Evolutionary conservation across 176 grass and related monocot genomes (phyloP).

Genomic region (Metroxylon sagu): DNA sequence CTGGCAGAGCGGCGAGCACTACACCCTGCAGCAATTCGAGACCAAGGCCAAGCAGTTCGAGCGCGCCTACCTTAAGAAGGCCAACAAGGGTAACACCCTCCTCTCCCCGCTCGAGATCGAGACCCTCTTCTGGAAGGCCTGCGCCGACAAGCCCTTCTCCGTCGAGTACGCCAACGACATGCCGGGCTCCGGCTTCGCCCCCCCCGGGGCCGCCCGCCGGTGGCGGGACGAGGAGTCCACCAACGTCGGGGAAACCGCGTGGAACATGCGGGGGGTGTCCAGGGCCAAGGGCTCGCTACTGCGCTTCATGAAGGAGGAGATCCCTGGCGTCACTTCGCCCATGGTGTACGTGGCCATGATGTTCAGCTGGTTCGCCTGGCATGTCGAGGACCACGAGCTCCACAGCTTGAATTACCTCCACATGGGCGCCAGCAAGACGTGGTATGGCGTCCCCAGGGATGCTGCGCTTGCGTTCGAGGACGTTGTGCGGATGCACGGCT

Average conservation of each 20-base stretch:
- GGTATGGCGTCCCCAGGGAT: slow-evolving; percentile 89
- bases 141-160: slow-evolving; percentile 46
- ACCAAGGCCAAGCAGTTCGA: slow-evolving; percentile 34
- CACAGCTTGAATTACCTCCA: slow-evolving; percentile 94
- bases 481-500: slow-evolving; percentile 69
- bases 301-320: slow-evolving; percentile 64
- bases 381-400: slow-evolving; percentile 90
- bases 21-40: slow-evolving; percentile 83
- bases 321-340: slow-evolving; percentile 72
- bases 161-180: slow-evolving; percentile 88
- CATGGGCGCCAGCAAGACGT: slow-evolving; percentile 62
- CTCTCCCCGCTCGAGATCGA: slow-evolving; percentile 70
- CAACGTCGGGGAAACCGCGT: slow-evolving; percentile 64
- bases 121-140: slow-evolving; percentile 72
- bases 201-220: slow-evolving; percentile 1
- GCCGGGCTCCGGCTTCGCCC: slow-evolving; percentile 60
- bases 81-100: slow-evolving; percentile 11
- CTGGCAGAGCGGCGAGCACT: slow-evolving; percentile 47
- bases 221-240: slow-evolving; percentile 1
- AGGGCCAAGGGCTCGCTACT: slow-evolving; percentile 55
- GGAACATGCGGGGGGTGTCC: slow-evolving; percentile 78
- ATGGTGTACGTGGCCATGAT: slow-evolving; percentile 81
- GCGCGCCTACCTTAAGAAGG: slow-evolving; percentile 13
- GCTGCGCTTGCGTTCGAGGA: slow-evolving; percentile 70
- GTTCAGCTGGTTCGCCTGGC: slow-evolving; percentile 98